phyloP scores from a whole-genome alignment of 305 asterid genomes.

The Solanum hybrid region DNA sequence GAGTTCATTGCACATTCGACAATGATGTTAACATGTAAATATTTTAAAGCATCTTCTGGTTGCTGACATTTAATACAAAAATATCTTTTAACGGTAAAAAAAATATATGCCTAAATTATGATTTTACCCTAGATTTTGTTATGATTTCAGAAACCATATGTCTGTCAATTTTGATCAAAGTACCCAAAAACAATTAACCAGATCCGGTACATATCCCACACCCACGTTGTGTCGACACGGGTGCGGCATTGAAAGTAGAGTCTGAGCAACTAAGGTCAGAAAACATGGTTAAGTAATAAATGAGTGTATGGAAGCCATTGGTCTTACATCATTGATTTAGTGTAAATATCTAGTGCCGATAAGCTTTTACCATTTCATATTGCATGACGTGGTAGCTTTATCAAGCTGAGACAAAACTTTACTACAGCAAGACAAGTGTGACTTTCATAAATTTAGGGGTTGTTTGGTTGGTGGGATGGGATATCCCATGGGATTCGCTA shows the following conservation, averaged over 20 bases:
- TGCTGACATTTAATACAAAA: neutral
- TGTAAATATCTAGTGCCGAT: neutral
- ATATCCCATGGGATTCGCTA: neutral
- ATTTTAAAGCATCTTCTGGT: neutral
- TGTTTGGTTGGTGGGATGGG: neutral
- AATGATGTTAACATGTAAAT: neutral
- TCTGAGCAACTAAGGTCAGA: neutral
- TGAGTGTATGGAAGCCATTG: neutral
- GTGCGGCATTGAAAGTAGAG: neutral
- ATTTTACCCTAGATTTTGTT: neutral
- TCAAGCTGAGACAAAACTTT: neutral
- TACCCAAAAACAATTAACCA: neutral
- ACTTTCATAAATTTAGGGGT: neutral
- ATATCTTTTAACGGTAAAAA: neutral
- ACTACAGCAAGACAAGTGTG: neutral
- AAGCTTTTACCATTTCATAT: neutral
- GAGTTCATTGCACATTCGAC: neutral
- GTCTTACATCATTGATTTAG: neutral
- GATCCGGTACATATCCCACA: neutral
- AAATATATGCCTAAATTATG: neutral
- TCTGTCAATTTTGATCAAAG: neutral
- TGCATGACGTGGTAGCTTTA: neutral
- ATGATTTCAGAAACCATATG: neutral
- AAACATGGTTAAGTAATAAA: neutral
- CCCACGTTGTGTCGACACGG: neutral